Base-by-base conservation (phyloP, 2,329 filamentous ascomycete genomes). In the Lasiodiplodia gonubiensis region DNA sequence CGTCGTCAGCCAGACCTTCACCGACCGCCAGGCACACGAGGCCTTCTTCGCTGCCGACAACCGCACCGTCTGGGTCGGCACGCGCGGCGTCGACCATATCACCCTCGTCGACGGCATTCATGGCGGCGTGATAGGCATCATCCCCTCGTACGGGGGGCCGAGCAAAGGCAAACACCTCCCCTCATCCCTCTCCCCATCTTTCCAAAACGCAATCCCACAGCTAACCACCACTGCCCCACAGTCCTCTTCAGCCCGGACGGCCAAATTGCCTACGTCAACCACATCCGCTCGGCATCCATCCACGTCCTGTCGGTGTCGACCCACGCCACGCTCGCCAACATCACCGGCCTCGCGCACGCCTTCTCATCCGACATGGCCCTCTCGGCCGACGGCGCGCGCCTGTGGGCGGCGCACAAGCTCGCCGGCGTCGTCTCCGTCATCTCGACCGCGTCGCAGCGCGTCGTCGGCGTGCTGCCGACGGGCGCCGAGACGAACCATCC, bases 321-420 rank as follows among this genome's bases (percentile, higher is more conserved):
- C 23, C 55, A 23, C 11, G 0, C 2, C 8, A 33, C 54, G 16
- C 25, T 68, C 16, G 49, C 49, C 25, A 68, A 69, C 27, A 69
- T 68, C 39, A 67, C 68, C 23, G 68, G 68, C n/a, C 53, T 68
- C 16, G 67, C 48, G 7, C 21, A 69, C 27, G 30, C 48, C 8
- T 69, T 68, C 52, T 68, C 68, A 0, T 68, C 67, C 11, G 68
- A 68, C 39, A 69, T 69, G 68, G 66, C 64, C 54, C 18, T 68
- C 2, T 61, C 54, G 2, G 67, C 68, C 8, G 67, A 64, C 30
- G 67, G 68, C 16, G 23, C 27, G 2, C 27, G 54, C 18, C 51
- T 67, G 1, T 68, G 67, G 67, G 59, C 46, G 2, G 68, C 68
- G 33, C 63, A 68, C 21, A 66, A 68, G 21, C 25, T 63, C 39